phyloP scores from a whole-genome alignment of 805 yeast species.

The Kregervanrija fluxuum region DNA sequence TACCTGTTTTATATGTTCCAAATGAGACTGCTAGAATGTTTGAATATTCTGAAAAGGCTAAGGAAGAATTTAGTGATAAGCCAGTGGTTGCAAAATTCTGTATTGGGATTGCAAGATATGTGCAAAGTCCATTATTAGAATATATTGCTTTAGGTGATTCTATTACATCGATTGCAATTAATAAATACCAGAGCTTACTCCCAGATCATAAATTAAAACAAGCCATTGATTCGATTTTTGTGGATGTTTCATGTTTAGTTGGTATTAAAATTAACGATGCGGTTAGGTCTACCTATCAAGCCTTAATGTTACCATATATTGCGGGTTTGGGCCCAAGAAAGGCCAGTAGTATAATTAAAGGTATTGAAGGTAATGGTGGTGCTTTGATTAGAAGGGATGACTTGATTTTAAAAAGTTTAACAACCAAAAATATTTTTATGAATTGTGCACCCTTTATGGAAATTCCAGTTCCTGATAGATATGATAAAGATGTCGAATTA shows the following conservation, averaged over 20 bases:
- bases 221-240: constrained; percentile 74
- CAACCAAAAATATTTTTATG: constrained; percentile 76
- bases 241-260: constrained; percentile 82
- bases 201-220: constrained; percentile 54
- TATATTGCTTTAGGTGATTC: constrained; percentile 78
- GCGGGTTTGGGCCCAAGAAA: constrained; percentile 96
- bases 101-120: constrained; percentile 83
- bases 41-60: constrained; percentile 72
- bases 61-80: constrained; percentile 74
- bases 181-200: constrained; percentile 64
- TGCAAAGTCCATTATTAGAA: constrained; percentile 89
- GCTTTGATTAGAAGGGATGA: constrained; percentile 64
- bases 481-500: constrained; percentile 60
- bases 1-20: constrained; percentile 75
- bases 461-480: constrained; percentile 56
- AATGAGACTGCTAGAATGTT: constrained; percentile 91
- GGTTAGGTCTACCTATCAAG: constrained; percentile 63
- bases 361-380: constrained; percentile 65
- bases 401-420: constrained; percentile 70
- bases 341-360: constrained; percentile 78
- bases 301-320: constrained; percentile 66
- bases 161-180: constrained; percentile 56
- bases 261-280: constrained; percentile 95
- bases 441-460: constrained; percentile 88
- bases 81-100: constrained; percentile 76